Percentiles rank a stretch among this genome's conserved stretches.
These are phyloP conservation scores for Panellus pusillus DNA, from an alignment of 768 basidiomycete genomes.

Conservation along the genomic window DNA sequence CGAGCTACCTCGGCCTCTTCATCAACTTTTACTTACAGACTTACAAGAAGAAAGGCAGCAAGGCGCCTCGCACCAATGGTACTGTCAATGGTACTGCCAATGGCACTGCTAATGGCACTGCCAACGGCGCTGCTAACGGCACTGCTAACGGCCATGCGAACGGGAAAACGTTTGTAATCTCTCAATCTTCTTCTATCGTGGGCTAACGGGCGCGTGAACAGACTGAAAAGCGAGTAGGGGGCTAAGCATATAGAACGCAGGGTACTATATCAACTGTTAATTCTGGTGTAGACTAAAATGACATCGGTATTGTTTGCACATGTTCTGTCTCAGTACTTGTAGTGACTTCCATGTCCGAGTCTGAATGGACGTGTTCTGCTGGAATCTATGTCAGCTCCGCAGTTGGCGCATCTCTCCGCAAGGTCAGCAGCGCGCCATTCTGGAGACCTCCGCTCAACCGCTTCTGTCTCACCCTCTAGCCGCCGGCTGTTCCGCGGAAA, in stretches of 20 bases:
- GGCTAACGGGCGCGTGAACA: constrained; percentile 16
- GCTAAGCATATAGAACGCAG: background rate
- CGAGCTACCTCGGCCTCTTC: constrained; percentile 91
- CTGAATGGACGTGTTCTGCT: constrained; percentile 60
- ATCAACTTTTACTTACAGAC: constrained; percentile 93
- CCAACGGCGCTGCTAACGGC: constrained; percentile 44
- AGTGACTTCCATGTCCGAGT: constrained; percentile 7
- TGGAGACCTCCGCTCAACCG: constrained; percentile 11
- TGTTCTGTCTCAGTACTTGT: too few relatives aligned
- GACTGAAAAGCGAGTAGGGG: constrained; percentile 26
- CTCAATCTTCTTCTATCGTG: background rate
- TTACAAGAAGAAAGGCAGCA: constrained; percentile 61
- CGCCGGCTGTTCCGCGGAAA: constrained; percentile 51
- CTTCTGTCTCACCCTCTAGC: constrained; percentile 14
- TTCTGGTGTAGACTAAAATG: too few relatives aligned
- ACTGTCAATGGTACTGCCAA: background rate
- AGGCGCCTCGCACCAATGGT: constrained; percentile 44
- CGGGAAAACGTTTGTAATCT: constrained; percentile 32
- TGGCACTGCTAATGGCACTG: too few relatives aligned
- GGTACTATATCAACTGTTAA: constrained; percentile 11
- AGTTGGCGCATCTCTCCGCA: constrained; percentile 51
- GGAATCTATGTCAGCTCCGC: constrained; percentile 62
- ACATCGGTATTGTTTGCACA: too few relatives aligned
- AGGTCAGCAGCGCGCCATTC: constrained; percentile 41
- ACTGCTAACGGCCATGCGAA: constrained; percentile 40